Base-by-base conservation (phyloP, 2,329 filamentous ascomycete species). In the Colletotrichum sp. region DNA sequence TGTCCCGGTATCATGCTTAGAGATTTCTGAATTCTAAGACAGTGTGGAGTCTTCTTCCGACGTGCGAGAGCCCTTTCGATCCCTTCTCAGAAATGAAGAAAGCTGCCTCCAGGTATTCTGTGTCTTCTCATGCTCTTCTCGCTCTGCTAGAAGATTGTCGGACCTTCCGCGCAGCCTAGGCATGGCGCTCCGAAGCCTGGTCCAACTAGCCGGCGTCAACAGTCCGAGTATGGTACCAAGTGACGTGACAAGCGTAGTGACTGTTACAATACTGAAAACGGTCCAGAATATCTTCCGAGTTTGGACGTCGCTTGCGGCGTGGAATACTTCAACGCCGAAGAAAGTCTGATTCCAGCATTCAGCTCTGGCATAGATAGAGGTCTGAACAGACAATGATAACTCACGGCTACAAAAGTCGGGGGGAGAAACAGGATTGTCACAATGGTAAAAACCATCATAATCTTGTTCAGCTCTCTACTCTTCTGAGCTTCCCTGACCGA, bases 161-260 rank as follows among this genome's bases (percentile, higher is more conserved):
- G 43, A 21, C 4, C n/a, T 48, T 21, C 6, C 2, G 18, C 18
- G 0, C 43, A 21, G 10, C 9, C 7, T 48, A 10, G 43, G 18
- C 0, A 48, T 2, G 0, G n/a, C 1, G 18, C 43, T 7, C n/a
- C 18, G n/a, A 48, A 48, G 18, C 43, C 43, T 48, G 6, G 1
- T 48, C 43, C 18, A 48, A 13, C 18, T 48, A 1, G 43, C 43
- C 3, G 43, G 43, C 10, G 18, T 48, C n/a, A 48, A 48, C 0
- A 48, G 43, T 48, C 43, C 43, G 6, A 48, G 43, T 21, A 48
- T 21, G 0, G 43, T 3, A 48, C 43, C 43, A 21, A 48, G 0
- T 7, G 43, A 48, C 10, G 10, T 21, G 2, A 48, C 18, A 7
- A 48, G 3, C 5, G 43, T 48, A 4, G 18, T 48, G 1, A 48